Evolutionary conservation across 78 protist genomes (phyloP).

Genomic region (Chrysochromulina tobinii): DNA sequence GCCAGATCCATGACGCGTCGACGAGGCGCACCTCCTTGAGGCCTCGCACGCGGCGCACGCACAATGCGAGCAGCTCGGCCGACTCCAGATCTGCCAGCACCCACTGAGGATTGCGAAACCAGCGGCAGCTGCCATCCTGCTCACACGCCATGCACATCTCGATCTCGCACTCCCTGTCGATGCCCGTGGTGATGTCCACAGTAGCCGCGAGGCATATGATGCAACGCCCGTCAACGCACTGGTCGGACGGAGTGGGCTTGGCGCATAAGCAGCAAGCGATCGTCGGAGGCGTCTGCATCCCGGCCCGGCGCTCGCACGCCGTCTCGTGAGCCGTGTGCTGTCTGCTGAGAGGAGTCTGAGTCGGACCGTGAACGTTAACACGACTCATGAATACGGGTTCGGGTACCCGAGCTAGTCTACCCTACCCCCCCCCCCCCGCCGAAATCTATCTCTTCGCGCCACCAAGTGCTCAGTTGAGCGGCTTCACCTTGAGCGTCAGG

Average conservation of each 20-base stretch:
- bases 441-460: too few relatives aligned
- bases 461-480: too few relatives aligned
- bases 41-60: slow-evolving; percentile 82
- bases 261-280: background rate
- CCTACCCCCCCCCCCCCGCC: too few relatives aligned
- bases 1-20: slow-evolving; percentile 98
- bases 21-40: slow-evolving; percentile 82
- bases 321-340: too few relatives aligned
- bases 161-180: background rate
- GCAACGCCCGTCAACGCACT: background rate
- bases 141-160: background rate
- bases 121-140: background rate
- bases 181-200: background rate
- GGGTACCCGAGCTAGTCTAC: too few relatives aligned
- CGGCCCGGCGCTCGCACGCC: too few relatives aligned
- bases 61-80: slow-evolving; percentile 84
- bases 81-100: background rate
- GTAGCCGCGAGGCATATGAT: background rate
- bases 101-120: background rate
- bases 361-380: too few relatives aligned
- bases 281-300: background rate
- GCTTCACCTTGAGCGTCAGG: too few relatives aligned
- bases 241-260: background rate
- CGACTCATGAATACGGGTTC: too few relatives aligned
- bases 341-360: too few relatives aligned